Evolutionary conservation across 768 basidiomycete genomes (phyloP).

Genomic region (Kondoa malvinella): DNA sequence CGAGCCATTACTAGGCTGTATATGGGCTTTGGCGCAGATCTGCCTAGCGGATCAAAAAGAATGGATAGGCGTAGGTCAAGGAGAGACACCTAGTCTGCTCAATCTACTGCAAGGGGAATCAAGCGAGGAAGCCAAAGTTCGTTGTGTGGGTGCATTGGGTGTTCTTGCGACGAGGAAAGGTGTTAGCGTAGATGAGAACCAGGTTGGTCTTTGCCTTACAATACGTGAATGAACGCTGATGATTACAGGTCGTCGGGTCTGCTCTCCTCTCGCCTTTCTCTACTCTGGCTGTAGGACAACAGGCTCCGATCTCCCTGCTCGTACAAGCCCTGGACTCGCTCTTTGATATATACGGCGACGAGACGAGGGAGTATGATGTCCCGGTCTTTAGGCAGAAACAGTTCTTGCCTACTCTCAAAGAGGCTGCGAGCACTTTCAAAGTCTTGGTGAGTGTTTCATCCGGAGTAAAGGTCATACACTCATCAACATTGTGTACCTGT

Average conservation of each 20-base stretch:
- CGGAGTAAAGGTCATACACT: not conserved
- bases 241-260: conserved; percentile 28
- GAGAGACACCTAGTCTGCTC: conserved; percentile 26
- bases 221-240: not conserved
- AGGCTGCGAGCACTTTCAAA: conserved; percentile 28
- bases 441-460: conserved; percentile 28
- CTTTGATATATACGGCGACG: conserved; percentile 37
- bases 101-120: conserved; percentile 19
- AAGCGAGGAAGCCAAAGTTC: conserved; percentile 23
- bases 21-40: conserved; percentile 8
- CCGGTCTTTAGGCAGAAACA: conserved; percentile 30
- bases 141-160: conserved; percentile 31
- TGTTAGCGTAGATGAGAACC: conserved; percentile 32
- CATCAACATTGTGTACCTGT: not conserved
- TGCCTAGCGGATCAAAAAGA: conserved; percentile 15
- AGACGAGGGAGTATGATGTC: conserved; percentile 32
- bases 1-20: conserved; percentile 8
- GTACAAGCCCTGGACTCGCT: conserved; percentile 34
- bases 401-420: conserved; percentile 29
- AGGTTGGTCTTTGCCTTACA: conserved; percentile 24
- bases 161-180: conserved; percentile 28
- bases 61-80: conserved; percentile 17
- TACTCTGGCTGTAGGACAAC: conserved; percentile 9
- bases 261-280: conserved; percentile 28
- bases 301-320: conserved; percentile 21